Base-by-base conservation (phyloP, 1,284 basidiomycete species). In the Bondarzewia mesenterica region DNA sequence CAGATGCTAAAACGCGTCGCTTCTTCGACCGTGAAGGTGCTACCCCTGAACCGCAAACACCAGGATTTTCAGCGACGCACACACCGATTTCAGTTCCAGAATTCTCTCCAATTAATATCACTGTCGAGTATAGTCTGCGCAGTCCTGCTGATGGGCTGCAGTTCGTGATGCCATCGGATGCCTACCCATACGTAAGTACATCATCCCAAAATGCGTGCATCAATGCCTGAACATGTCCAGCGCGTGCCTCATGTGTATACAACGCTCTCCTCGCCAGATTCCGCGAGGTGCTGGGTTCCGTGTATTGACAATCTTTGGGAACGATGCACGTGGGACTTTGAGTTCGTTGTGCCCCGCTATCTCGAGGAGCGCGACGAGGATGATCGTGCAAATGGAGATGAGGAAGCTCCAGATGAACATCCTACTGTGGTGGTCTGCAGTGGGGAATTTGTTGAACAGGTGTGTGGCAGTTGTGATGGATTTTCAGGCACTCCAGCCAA, bases 311-410 rank as follows among this genome's bases (percentile, higher is more conserved):
- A 83, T 61, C 67, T 95, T 12, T 97, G 93, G 90, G 95, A 97
- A 66, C 85, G 92, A 59, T 97, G 91, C 60, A 96, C 95, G 2
- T 99, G 96, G 96, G 96, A 99, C 62, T 86, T 99, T 47, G 92
- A 98, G 63, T 90, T 97, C 62, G 82, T 98, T 48, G 94, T 97
- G 18, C 94, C 94, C 39, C 81, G 87, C 51, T 86, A 82, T 57
- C 71, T 95, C 8, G 87, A 91, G 59, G 86, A 89, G 51, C 70
- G 70, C n/a, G 73, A 72, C 21, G 58, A 62, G 12, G 72, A 75
- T 43, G 10, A 23, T 21, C 59, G 67, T 29, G 66, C 42, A 26
- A 27, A 63, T 16, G 73, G 77, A 42, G 80, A 83, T 46, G 75
- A 72, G 37, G 82, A 82, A 23, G 67, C 70, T 27, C 62, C 55